phyloP scores from a whole-genome alignment of 2,329 filamentous ascomycete genomes.

The Colletotrichum sp. region DNA sequence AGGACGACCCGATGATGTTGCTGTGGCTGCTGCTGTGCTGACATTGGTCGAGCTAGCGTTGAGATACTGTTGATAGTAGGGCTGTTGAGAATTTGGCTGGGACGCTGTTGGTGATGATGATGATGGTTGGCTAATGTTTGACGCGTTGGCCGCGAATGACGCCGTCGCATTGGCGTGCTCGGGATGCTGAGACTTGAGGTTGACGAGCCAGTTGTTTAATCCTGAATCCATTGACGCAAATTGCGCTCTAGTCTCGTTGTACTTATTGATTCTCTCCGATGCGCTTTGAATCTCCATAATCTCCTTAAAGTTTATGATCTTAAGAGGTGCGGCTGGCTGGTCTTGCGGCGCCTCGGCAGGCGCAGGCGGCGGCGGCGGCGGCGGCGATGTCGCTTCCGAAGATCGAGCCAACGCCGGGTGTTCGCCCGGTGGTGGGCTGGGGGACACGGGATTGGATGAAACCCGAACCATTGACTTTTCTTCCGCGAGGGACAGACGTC shows the following conservation, averaged over 20 bases:
- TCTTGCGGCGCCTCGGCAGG: constrained; percentile 22
- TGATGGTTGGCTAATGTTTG: constrained; percentile 16
- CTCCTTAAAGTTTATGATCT: constrained; percentile 70
- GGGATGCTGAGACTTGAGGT: constrained; percentile 48
- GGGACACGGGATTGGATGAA: constrained; percentile 36
- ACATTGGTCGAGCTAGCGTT: constrained; percentile 47
- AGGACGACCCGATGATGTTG: constrained; percentile 30
- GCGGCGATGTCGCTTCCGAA: constrained; percentile 2
- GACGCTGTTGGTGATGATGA: constrained; percentile 23
- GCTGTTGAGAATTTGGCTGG: constrained; percentile 41
- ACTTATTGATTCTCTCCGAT: constrained; percentile 73
- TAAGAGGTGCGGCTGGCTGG: constrained; percentile 25
- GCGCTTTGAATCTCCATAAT: constrained; percentile 73
- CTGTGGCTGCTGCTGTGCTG: constrained; percentile 33
- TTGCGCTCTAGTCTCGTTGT: constrained; percentile 71
- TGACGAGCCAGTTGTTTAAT: constrained; percentile 61
- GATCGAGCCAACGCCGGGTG: constrained; percentile 34
- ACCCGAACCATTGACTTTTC: constrained; percentile 45
- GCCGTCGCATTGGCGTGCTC: constrained; percentile 49
- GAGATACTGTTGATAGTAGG: constrained; percentile 62
- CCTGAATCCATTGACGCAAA: constrained; percentile 78
- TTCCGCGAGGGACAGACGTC: constrained; percentile 44
- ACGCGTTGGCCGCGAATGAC: constrained; percentile 28
- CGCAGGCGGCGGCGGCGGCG: constrained; percentile 10
- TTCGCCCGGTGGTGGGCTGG: constrained; percentile 40